Conservation (phyloP, 148 eudicot species). For the Rhododendron molle region DNA sequence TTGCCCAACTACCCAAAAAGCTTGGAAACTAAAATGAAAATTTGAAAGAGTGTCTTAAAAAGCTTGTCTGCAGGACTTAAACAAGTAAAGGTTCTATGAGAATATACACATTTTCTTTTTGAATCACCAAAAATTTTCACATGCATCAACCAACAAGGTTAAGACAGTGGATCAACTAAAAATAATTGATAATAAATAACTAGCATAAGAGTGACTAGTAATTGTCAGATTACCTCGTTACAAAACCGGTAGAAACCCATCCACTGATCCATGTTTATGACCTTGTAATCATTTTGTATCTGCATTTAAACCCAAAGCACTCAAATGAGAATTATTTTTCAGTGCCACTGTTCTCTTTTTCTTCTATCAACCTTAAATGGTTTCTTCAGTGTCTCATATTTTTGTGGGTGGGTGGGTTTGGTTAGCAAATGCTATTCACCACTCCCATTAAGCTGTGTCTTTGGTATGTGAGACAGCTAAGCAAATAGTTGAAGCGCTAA, state of each 20-base stretch:
- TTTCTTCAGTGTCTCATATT: not conserved
- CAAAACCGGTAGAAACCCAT: slow-evolving; percentile 88
- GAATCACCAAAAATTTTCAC: not conserved
- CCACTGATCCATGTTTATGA: slow-evolving; percentile 96
- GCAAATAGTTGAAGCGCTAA: not conserved
- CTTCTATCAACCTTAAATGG: not conserved
- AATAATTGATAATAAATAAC: not conserved
- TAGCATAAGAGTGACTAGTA: not conserved
- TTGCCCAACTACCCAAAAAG: not conserved
- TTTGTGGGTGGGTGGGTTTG: not conserved
- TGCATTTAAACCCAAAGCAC: slow-evolving; percentile 26
- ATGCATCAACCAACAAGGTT: not conserved
- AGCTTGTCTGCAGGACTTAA: not conserved
- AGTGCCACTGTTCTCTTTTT: not conserved
- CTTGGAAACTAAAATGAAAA: not conserved
- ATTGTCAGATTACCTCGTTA: slow-evolving; percentile 56
- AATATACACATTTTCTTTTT: not conserved
- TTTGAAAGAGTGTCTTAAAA: not conserved
- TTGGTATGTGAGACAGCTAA: not conserved
- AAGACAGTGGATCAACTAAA: not conserved
- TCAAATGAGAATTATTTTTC: slow-evolving; percentile 8
- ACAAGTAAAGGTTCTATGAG: not conserved
- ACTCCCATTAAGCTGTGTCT: not conserved
- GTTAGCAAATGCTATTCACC: not conserved
- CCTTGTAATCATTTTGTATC: slow-evolving; percentile 87